Percentiles rank a stretch among this genome's conserved stretches.
Evolutionary conservation across 306 rosid species (phyloP).

Genomic region (Vachellia pachyceras): DNA sequence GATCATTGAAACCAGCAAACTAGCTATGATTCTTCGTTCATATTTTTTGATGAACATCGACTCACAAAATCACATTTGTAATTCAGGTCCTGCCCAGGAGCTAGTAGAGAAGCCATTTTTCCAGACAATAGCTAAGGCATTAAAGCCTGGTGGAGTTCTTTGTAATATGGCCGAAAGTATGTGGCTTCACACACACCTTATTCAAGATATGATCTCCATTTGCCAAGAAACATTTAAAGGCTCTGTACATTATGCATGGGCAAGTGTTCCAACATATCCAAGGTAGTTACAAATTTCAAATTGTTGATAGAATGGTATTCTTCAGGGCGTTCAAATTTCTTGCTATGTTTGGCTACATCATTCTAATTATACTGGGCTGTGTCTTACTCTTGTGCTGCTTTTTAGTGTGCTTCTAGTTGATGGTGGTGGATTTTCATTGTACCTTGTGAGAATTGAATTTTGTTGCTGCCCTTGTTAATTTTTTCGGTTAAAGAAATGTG

Average conservation of each 20-base stretch:
- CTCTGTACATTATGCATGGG: constrained; percentile 91
- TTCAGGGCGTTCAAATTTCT: constrained; percentile 1
- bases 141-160: constrained; percentile 93
- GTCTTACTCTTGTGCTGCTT: background rate
- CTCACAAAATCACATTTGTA: constrained; percentile 35
- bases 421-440: constrained; percentile 9
- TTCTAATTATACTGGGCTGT: constrained; percentile 21
- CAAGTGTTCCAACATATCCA: constrained; percentile 97
- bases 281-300: constrained; percentile 49
- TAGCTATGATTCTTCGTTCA: constrained; percentile 3
- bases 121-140: constrained; percentile 84
- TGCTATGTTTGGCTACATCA: background rate
- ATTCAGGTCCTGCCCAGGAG: constrained; percentile 96
- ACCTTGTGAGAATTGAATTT: constrained; percentile 17
- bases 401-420: constrained; percentile 7
- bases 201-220: constrained; percentile 77
- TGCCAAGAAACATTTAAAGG: constrained; percentile 83
- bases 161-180: constrained; percentile 99
- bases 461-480: background rate
- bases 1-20: background rate
- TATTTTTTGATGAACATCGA: background rate
- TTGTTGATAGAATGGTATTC: background rate
- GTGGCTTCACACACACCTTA: constrained; percentile 99
- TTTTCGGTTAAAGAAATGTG: background rate
- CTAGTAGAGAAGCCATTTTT: constrained; percentile 98